Percentiles rank a stretch among this genome's conserved stretches.
These are phyloP conservation scores for Plectosphaerella cucumerina DNA, from an alignment of 2,329 filamentous ascomycete species.

Conservation along the genomic window DNA sequence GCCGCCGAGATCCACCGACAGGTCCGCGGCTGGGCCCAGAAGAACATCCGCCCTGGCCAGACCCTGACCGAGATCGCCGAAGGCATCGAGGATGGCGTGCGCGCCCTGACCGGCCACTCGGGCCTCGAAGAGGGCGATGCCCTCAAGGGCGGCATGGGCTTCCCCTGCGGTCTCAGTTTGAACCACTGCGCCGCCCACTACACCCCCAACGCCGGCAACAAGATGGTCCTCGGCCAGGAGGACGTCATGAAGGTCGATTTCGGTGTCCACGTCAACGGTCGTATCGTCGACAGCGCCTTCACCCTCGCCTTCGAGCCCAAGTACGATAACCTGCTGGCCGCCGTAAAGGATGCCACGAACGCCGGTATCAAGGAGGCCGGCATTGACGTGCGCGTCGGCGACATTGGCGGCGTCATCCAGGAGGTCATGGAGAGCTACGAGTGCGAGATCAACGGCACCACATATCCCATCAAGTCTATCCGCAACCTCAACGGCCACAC, in stretches of 20 bases:
- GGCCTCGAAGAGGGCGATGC: slow-evolving; percentile 76
- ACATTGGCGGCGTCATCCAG: slow-evolving; percentile 68
- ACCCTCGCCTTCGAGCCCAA: slow-evolving; percentile 71
- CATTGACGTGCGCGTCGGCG: slow-evolving; percentile 72
- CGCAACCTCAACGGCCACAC: slow-evolving; percentile 72
- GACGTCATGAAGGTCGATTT: slow-evolving; percentile 85
- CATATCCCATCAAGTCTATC: slow-evolving; percentile 66
- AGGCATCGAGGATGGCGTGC: slow-evolving; percentile 80
- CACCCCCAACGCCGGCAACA: slow-evolving; percentile 83
- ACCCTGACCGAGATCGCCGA: slow-evolving; percentile 77
- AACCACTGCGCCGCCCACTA: slow-evolving; percentile 86
- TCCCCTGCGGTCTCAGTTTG: slow-evolving; percentile 78
- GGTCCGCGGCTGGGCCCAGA: slow-evolving; percentile 78
- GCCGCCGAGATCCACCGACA: slow-evolving; percentile 87
- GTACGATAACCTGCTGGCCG: slow-evolving; percentile 70
- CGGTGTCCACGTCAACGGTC: slow-evolving; percentile 74
- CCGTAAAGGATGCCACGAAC: slow-evolving; percentile 73
- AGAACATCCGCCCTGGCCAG: slow-evolving; percentile 77
- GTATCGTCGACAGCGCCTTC: slow-evolving; percentile 79
- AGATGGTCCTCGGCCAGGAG: slow-evolving; percentile 63
- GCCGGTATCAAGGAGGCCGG: slow-evolving; percentile 75
- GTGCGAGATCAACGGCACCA: slow-evolving; percentile 63
- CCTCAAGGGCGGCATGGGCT: slow-evolving; percentile 76
- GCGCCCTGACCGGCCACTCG: slow-evolving; percentile 70
- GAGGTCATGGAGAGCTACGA: slow-evolving; percentile 78